phyloP scores from a whole-genome alignment of 371 early-diverging fungal species.

The Thermomucor indicae-seudaticae region DNA sequence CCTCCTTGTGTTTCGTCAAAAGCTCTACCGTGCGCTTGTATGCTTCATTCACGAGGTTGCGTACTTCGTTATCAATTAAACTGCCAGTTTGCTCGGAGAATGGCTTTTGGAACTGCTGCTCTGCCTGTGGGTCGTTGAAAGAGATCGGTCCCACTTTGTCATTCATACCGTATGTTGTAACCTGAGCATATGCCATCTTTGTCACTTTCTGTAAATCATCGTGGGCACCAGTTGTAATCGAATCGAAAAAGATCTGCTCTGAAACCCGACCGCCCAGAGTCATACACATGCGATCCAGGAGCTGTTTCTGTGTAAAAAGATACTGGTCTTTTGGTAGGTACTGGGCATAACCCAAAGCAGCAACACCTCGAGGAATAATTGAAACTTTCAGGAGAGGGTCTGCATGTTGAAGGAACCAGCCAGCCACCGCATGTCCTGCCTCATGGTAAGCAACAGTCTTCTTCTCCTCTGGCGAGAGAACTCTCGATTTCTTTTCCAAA shows the following conservation, averaged over 20 bases:
- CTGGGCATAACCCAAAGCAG: slow-evolving; percentile 98
- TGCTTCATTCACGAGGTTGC: slow-evolving; percentile 74
- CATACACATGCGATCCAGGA: slow-evolving; percentile 98
- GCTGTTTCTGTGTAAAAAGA: slow-evolving; percentile 86
- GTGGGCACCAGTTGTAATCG: slow-evolving; percentile 87
- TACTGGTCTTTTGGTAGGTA: slow-evolving; percentile 98
- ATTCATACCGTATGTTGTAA: slow-evolving; percentile 96
- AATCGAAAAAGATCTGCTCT: slow-evolving; percentile 91
- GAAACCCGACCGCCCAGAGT: slow-evolving; percentile 96
- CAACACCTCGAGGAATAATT: slow-evolving; percentile 95
- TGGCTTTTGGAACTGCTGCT: slow-evolving; percentile 87
- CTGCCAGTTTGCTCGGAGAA: slow-evolving; percentile 94
- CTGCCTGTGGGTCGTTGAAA: slow-evolving; percentile 72
- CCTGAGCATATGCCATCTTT: slow-evolving; percentile 93
- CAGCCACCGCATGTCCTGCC: slow-evolving; percentile 98
- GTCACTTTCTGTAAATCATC: slow-evolving; percentile 98
- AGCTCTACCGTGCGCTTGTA: slow-evolving; percentile 81
- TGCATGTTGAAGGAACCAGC: slow-evolving; percentile 95
- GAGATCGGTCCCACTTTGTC: slow-evolving; percentile 81
- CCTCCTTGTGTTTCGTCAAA: slow-evolving; percentile 74
- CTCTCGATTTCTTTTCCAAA: slow-evolving; percentile 93
- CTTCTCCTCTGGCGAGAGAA: slow-evolving; percentile 96
- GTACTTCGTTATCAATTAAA: slow-evolving; percentile 93
- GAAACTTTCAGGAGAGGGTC: slow-evolving; percentile 97
- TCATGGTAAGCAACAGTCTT: slow-evolving; percentile 98